Evolutionary conservation across 345 rosid species (phyloP).

Genomic region (Raphanus sativus): DNA sequence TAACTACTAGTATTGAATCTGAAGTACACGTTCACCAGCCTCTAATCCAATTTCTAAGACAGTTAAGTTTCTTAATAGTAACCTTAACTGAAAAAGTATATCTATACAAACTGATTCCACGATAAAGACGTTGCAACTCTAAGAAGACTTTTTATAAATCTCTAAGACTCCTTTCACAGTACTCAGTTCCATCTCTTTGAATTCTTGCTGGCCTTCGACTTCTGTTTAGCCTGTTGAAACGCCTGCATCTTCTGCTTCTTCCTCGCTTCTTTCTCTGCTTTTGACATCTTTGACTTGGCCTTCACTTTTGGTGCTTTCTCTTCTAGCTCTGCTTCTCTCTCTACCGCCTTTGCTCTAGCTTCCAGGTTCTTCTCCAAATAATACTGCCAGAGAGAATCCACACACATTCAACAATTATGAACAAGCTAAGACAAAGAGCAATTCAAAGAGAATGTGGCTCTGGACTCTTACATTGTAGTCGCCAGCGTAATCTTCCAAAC

Average conservation of each 20-base stretch:
- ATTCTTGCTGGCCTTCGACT: conserved; percentile 42
- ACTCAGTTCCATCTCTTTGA: conserved; percentile 94
- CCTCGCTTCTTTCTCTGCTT: conserved; percentile 93
- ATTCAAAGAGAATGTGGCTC: background rate
- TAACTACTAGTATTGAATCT: too few species aligned
- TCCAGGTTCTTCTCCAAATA: conserved; percentile 94
- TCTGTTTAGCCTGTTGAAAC: conserved; percentile 81
- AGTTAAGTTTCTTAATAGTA: background rate
- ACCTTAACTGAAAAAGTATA: background rate
- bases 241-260: conserved; percentile 92
- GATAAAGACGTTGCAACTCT: background rate
- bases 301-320: conserved; percentile 91
- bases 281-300: conserved; percentile 97
- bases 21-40: background rate
- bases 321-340: conserved; percentile 79
- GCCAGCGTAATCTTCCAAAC: background rate
- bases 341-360: conserved; percentile 70
- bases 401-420: too few species aligned
- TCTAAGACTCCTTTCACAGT: background rate
- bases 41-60: too few species aligned
- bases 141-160: conserved; percentile 8
- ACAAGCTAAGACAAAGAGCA: background rate
- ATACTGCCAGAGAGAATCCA: conserved; percentile 51
- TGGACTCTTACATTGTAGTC: conserved; percentile 68
- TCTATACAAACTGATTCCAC: conserved; percentile 25